Conservation (phyloP, 225 moss, liverwort and hornwort species). For the Pleurozium schreberi region DNA sequence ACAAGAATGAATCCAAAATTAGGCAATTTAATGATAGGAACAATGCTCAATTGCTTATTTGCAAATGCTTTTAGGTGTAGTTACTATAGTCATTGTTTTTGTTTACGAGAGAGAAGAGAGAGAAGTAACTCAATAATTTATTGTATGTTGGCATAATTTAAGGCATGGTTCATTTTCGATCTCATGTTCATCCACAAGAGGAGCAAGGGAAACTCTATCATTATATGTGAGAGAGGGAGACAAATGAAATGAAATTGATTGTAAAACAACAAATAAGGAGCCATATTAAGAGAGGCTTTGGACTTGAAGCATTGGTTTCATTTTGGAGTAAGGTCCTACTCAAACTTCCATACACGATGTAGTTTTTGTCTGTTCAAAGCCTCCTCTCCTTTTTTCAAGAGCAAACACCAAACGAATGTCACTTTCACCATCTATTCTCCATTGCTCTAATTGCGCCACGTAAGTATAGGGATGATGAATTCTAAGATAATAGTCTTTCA, state of each 20-base stretch:
- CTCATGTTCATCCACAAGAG: background rate
- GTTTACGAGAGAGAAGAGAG: fast-evolving
- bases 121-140: background rate
- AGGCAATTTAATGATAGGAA: background rate
- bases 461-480: no score
- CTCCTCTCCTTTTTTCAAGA: fast-evolving
- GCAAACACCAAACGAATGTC: background rate
- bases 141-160: background rate
- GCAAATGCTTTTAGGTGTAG: fast-evolving
- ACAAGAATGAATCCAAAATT: fast-evolving
- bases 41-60: background rate
- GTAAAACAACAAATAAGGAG: background rate
- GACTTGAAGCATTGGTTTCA: no score
- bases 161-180: no score
- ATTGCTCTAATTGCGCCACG: fast-evolving
- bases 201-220: background rate
- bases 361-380: background rate
- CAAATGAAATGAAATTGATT: background rate
- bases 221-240: background rate
- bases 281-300: background rate
- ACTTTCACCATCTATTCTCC: background rate
- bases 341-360: background rate
- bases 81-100: background rate
- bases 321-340: background rate
- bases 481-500: background rate